Evolutionary conservation across 768 basidiomycete species (phyloP), one percentile per base, ranked within the genome.

Genomic region (Gymnopilus junonius): DNA sequence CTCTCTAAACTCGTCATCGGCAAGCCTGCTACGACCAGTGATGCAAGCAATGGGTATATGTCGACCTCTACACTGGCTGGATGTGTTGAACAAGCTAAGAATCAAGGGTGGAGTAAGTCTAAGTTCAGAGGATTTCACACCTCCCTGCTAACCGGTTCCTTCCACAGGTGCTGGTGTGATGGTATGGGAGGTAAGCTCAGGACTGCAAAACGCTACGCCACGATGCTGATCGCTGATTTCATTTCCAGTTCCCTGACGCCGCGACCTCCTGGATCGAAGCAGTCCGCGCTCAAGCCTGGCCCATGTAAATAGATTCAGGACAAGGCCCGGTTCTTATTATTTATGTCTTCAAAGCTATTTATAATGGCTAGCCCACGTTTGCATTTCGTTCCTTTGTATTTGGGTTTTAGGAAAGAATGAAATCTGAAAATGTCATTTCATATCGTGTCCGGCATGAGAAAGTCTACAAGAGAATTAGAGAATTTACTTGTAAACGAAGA

Each of bases 1-100:
- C 72, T 86, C 25, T 72, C 83, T 69, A 92, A 93, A 74, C 78
- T 92, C 42, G 86, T 92, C 63, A 90, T 93, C 64, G 90, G 90
- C 2, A 94, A 94, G 74, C 90, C 90, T 0, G 87, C 85, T 0
- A 76, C 70, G 3, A 62, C 79, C 0, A 67, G 75, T 4, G 85
- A 86, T 57, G 88, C 88, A 1, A 80, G 63, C 60, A 88, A 84
- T 62, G 87, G 88, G 7, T 92, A 84, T 74, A 87, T 93, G 65
- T 77, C 74, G 27, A 79, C 88, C 0, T 72, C 80, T 1, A 83
- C 82, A 11, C 77, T 94, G 23, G 83, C 86, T 0, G 71, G 74
- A 1, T 93, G 92, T 68, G 77, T 92, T 25, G 65, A 78, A 8
- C 77, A 87, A 72, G 92, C 88, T 0, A 83, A 85, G 66, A 68